phyloP scores from a whole-genome alignment of 108 stramenopile genomes.

The Stephanodiscus triporus region DNA sequence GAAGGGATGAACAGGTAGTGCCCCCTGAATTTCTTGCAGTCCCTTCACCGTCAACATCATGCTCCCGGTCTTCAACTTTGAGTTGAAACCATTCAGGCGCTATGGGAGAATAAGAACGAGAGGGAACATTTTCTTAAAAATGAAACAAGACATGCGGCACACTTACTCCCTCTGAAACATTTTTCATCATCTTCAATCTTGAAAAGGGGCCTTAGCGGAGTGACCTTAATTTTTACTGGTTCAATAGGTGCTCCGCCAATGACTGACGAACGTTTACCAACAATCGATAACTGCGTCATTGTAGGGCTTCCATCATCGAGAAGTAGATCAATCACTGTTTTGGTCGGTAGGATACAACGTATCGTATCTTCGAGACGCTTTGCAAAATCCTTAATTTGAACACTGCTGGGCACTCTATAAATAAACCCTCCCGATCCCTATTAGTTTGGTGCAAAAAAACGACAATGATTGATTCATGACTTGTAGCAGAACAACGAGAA shows the following conservation, averaged over 20 bases:
- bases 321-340: constrained; percentile 81
- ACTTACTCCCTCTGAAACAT: constrained; percentile 74
- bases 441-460: background rate
- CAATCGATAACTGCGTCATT: constrained; percentile 17
- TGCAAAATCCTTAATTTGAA: constrained; percentile 75
- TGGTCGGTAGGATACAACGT: constrained; percentile 75
- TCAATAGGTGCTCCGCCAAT: constrained; percentile 73
- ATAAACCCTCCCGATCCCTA: constrained; percentile 62
- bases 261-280: constrained; percentile 30
- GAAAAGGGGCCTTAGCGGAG: constrained; percentile 78
- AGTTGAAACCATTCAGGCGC: constrained; percentile 54
- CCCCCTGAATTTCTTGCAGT: background rate
- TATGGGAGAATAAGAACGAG: background rate
- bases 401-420: constrained; percentile 69
- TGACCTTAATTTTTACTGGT: constrained; percentile 83
- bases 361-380: constrained; percentile 64
- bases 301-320: constrained; percentile 81
- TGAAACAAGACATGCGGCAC: constrained; percentile 15
- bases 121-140: background rate
- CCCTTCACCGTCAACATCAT: constrained; percentile 15
- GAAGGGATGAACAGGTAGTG: constrained; percentile 1
- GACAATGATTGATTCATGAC: background rate
- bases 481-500: background rate
- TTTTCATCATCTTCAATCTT: constrained; percentile 49
- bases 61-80: constrained; percentile 39